Evolutionary conservation across 768 basidiomycete species (phyloP), one percentile per base, ranked within the genome.

Genomic region (Peribolospora kevripleyi): DNA sequence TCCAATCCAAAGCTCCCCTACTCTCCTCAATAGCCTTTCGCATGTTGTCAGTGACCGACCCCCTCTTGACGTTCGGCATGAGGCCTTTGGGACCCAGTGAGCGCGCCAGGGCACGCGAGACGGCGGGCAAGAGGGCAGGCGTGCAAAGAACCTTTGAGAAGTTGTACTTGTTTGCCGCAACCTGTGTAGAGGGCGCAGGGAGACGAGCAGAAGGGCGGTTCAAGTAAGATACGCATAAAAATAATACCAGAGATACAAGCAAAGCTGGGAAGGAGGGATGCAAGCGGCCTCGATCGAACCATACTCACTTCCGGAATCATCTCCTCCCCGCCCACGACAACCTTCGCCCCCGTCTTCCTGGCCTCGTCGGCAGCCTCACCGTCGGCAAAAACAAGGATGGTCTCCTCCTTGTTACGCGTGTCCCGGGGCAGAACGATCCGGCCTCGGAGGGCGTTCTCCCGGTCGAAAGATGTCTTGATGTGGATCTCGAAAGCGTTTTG

Each of bases 61-160:
- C 93, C 55, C 88, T 75, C 66, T 88, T 79, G 58, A 82, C 84
- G 6, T 84, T 82, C 8, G 93, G 93, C 90, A 98, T 93, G 48
- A 97, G 70, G 55, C 91, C 91, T 53, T 84, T 77, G 46, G 87
- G 90, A 61, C 91, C 68, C 68, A 83, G 71, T 67, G 81, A 69
- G 70, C 84, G 70, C 66, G 78, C 88, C 3, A 97, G 74, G 4
- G 82, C 61, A 8, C 58, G 78, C 9, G 81, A 80, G 58, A 97
- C 84, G 41, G 78, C 68, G 48, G 77, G 75, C 54, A 87, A 76
- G 63, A 91, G 77, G 10, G 76, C 74, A 3, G 84, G 78, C 0
- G 84, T 84, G 53, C 81, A 83, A 38, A 97, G 74, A 61, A 88
- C 81, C 48, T 83, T 80, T 10, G 84, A 86, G 5, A 82, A 87